Conservation (phyloP, 768 basidiomycete species). For the Psilocybe subaeruginosa region DNA sequence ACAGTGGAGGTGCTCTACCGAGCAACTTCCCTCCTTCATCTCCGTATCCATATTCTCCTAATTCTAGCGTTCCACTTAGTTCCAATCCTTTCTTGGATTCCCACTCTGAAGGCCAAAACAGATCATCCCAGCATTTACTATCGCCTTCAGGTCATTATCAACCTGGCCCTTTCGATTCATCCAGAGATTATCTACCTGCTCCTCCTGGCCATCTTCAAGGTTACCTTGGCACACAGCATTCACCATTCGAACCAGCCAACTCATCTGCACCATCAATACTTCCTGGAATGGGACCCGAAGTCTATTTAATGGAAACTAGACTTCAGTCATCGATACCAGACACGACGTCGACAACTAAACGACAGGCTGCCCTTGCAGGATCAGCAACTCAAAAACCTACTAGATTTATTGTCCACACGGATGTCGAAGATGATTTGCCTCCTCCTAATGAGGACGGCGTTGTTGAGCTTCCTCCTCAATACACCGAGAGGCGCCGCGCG, state of each 20-base stretch:
- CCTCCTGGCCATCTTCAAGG: not conserved
- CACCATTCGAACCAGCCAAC: slow-evolving; percentile 24
- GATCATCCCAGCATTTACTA: slow-evolving; percentile 14
- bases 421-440: slow-evolving; percentile 59
- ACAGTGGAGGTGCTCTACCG: slow-evolving; percentile 18
- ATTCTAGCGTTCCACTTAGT: slow-evolving; percentile 13
- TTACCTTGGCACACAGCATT: not conserved
- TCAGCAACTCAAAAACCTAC: slow-evolving; percentile 42
- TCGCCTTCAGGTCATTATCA: slow-evolving; percentile 18
- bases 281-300: slow-evolving; percentile 11
- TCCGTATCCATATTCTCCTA: slow-evolving; percentile 29
- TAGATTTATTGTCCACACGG: slow-evolving; percentile 70
- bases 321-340: slow-evolving; percentile 2
- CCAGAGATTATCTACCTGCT: slow-evolving; percentile 5
- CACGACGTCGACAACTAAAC: slow-evolving; percentile 41
- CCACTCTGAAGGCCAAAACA: not conserved
- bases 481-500: slow-evolving; percentile 52
- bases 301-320: slow-evolving; percentile 6
- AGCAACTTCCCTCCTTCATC: slow-evolving; percentile 1
- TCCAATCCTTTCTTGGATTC: slow-evolving; percentile 33
- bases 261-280: slow-evolving; percentile 20
- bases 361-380: slow-evolving; percentile 62
- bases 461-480: slow-evolving; percentile 79
- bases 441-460: slow-evolving; percentile 49
- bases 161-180: slow-evolving; percentile 18